Percentiles rank a stretch among this genome's conserved stretches.
Evolutionary conservation across 768 basidiomycete species (phyloP).

Genomic region (Naganishia antarctica): DNA sequence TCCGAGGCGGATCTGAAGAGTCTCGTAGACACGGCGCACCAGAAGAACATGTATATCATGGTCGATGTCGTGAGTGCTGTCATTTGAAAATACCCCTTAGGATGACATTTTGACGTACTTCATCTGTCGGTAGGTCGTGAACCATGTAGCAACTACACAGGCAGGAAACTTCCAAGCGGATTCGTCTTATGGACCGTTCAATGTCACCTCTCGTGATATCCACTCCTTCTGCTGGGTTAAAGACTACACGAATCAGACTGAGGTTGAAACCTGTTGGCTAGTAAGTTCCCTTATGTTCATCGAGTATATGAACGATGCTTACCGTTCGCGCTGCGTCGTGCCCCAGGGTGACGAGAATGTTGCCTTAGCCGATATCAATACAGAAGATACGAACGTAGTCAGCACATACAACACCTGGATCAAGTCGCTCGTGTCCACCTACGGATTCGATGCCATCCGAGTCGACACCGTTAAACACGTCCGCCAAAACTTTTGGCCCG

Average conservation of each 20-base stretch:
- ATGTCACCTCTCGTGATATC: conserved; percentile 57
- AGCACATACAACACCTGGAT: conserved; percentile 67
- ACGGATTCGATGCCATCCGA: conserved; percentile 76
- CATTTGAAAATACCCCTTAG: background rate
- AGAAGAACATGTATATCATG: conserved; percentile 49
- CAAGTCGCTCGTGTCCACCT: conserved; percentile 61
- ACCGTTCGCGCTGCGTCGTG: too few relatives aligned
- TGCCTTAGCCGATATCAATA: conserved; percentile 73
- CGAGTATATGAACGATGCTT: too few relatives aligned
- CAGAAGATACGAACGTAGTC: conserved; percentile 62
- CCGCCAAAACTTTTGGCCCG: conserved; percentile 66
- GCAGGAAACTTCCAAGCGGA: conserved; percentile 57
- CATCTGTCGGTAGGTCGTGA: conserved; percentile 55
- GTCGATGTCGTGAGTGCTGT: conserved; percentile 40
- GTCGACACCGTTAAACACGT: conserved; percentile 56
- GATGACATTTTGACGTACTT: background rate
- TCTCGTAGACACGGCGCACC: conserved; percentile 41
- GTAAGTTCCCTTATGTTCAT: too few relatives aligned
- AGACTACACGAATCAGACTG: conserved; percentile 64
- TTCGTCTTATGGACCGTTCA: conserved; percentile 37
- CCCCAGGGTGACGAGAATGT: conserved; percentile 69
- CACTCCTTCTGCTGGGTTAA: conserved; percentile 70
- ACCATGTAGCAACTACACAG: conserved; percentile 71
- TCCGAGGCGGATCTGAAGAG: conserved; percentile 44
- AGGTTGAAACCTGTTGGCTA: conserved; percentile 74